Percentiles rank a stretch among this genome's conserved stretches.
Evolutionary conservation across 208 protist species (phyloP).

Genomic region (Leptomonas pyrrhocoris): DNA sequence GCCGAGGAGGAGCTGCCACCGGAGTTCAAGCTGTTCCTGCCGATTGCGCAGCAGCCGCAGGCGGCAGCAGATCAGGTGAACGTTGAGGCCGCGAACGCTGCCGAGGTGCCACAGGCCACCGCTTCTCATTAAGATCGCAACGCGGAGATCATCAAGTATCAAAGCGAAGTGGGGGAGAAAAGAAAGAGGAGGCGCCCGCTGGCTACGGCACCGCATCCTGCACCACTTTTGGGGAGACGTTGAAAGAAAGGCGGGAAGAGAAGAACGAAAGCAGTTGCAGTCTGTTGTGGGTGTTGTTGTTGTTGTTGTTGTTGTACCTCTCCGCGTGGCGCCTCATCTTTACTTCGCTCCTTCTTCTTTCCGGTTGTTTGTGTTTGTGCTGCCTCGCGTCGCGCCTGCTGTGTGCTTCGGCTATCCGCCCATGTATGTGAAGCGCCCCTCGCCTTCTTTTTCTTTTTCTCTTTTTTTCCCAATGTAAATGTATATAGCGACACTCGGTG

Average conservation of each 20-base stretch:
- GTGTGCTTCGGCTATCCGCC: background rate
- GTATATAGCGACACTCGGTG: no score
- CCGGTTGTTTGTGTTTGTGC: conserved; percentile 10
- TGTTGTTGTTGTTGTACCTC: no score
- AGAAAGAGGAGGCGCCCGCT: background rate
- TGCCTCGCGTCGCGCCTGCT: background rate
- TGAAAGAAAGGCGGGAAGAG: background rate
- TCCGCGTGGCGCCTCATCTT: no score
- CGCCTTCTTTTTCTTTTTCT: background rate
- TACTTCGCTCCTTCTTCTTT: no score
- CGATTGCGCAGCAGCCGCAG: conserved; percentile 80
- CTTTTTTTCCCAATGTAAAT: background rate
- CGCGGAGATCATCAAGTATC: no score
- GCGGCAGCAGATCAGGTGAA: conserved; percentile 25
- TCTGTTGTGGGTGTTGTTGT: background rate
- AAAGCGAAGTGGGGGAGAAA: background rate
- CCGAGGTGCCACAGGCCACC: conserved; percentile 17
- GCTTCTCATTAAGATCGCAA: background rate
- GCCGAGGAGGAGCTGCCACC: conserved; percentile 99
- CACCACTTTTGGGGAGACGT: no score
- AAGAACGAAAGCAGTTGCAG: background rate
- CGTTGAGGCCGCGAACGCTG: conserved; percentile 23
- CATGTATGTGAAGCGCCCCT: no score
- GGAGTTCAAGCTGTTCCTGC: conserved; percentile 99
- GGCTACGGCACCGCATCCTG: background rate